Evolutionary conservation across 2,329 filamentous ascomycete species (phyloP).

Genomic region (Didymella sp.): DNA sequence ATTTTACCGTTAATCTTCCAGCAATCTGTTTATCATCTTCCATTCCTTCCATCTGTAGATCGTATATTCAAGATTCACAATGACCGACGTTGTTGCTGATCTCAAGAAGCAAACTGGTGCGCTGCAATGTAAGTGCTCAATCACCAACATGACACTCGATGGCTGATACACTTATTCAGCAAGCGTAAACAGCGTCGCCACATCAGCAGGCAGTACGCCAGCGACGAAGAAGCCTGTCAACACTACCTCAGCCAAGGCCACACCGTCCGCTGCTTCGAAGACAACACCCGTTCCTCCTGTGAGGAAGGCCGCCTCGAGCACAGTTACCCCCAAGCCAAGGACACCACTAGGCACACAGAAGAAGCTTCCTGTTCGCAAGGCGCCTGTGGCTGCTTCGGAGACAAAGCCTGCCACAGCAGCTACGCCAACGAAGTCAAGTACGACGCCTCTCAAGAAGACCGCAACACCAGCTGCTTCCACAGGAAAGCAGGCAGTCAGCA

Average conservation of each 20-base stretch:
- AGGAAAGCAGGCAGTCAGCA: slow-evolving; percentile 26
- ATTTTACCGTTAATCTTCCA: slow-evolving; percentile 2
- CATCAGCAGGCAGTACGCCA: slow-evolving; percentile 33
- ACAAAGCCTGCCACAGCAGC: slow-evolving; percentile 20
- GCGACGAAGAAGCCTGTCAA: slow-evolving; percentile 38
- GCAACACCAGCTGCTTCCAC: slow-evolving; percentile 22
- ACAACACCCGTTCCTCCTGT: slow-evolving; percentile 19
- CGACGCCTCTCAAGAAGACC: slow-evolving; percentile 31
- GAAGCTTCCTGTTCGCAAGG: slow-evolving; percentile 17
- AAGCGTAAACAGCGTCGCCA: slow-evolving; percentile 40
- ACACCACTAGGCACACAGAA: slow-evolving; percentile 36
- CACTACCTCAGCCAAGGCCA: slow-evolving; percentile 25
- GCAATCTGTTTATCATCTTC: not conserved
- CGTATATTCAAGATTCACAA: slow-evolving; percentile 18
- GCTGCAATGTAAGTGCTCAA: slow-evolving; percentile 48
- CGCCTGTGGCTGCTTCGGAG: slow-evolving; percentile 16
- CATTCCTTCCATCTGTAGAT: not conserved
- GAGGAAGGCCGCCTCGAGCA: slow-evolving; percentile 23
- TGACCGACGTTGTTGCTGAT: slow-evolving; percentile 46
- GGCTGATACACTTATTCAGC: slow-evolving; percentile 27
- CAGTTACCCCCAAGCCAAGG: slow-evolving; percentile 22
- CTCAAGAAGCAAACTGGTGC: slow-evolving; percentile 53
- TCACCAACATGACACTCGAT: not conserved
- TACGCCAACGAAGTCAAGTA: slow-evolving; percentile 32
- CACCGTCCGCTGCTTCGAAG: slow-evolving; percentile 25